A percentile compares a stretch with the other conserved stretches of the same genome.
These are phyloP conservation scores for Mycosphaerella arachidis DNA, from an alignment of 2,329 filamentous ascomycete genomes.

Conservation along the genomic window DNA sequence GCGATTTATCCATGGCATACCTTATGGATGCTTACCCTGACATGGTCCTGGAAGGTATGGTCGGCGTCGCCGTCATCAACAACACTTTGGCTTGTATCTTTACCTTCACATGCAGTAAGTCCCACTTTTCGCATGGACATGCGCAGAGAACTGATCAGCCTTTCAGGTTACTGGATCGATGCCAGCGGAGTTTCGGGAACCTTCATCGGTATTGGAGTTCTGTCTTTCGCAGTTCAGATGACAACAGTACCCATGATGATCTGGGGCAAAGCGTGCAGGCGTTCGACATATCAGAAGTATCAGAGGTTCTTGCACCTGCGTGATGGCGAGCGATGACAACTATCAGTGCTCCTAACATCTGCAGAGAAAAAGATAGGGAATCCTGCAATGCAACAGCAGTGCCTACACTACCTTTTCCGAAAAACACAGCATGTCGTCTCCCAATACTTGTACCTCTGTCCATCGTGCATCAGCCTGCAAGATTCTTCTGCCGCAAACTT, in stretches of 20 bases:
- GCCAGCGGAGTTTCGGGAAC: slow-evolving; percentile 43
- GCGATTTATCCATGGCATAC: slow-evolving; percentile 51
- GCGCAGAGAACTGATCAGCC: neutral
- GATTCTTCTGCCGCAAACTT: too few relatives aligned
- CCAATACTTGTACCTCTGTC: too few relatives aligned
- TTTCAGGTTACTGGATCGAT: slow-evolving; percentile 46
- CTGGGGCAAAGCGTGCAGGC: slow-evolving; percentile 49
- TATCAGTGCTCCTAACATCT: neutral
- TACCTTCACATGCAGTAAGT: slow-evolving; percentile 42
- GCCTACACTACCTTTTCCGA: too few relatives aligned
- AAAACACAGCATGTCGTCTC: too few relatives aligned
- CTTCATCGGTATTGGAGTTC: slow-evolving; percentile 50
- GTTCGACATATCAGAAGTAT: slow-evolving; percentile 41
- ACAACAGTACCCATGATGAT: slow-evolving; percentile 52
- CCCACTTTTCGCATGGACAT: neutral
- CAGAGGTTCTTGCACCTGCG: slow-evolving; percentile 23
- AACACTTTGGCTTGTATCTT: slow-evolving; percentile 53
- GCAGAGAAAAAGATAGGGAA: too few relatives aligned
- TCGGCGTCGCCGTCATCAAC: slow-evolving; percentile 55
- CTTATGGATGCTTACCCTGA: slow-evolving; percentile 54
- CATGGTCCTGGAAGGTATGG: slow-evolving; percentile 56
- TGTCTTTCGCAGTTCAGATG: slow-evolving; percentile 50
- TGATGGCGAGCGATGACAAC: slow-evolving; percentile 21
- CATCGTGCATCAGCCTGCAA: too few relatives aligned
- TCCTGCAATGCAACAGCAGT: too few relatives aligned